Base-by-base conservation (phyloP, 1,284 basidiomycete genomes). In the Ustilago esculenta region DNA sequence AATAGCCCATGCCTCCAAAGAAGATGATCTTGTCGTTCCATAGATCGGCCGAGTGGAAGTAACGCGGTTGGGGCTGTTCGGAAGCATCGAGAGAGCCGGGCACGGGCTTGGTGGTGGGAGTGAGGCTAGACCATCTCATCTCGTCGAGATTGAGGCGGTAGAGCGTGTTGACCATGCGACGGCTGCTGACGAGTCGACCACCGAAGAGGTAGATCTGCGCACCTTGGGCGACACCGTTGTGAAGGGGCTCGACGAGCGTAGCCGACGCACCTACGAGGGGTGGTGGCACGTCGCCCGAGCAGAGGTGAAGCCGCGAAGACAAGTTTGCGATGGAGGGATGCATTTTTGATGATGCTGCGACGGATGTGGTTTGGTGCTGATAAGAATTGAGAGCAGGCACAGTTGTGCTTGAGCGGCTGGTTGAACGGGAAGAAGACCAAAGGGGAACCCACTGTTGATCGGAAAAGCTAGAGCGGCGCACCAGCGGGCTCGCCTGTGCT, bases 1-100 rank as follows among this genome's bases (percentile, higher is more conserved):
- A 57, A 35, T 72, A 76, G 50, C 77, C 77, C 77, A 79, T 79
- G 15, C 77, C 77, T 25, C 77, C 75, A 21, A 75, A 79, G 44
- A 79, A 61, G 54, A 79, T 34, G 30, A 79, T 67, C 44, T 73
- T 75, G 47, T 65, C 64, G n/a, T 59, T 34, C 77, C 77, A 79
- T 0, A 79, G 51, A 34, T 79, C 73, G 24, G 73, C 70, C 11
- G 75, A 75, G 46, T 79, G 77, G 41, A 79, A 79, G 67, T 79
- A 79, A 36, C 77, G 73, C 20, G 72, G 73, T 34, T 66, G 67
- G 20, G 75, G 75, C 29, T 56, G 56, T 47, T 50, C 42, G 2
- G 50, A n/a, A 24, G 51, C 14, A 21, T 50, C 48, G n/a, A 42
- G 10, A 4, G 54, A 36, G 17, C 29, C 39, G 18, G n/a, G 9